phyloP scores from a whole-genome alignment of 352 stramenopile species.

The Thraustotheca clavata region DNA sequence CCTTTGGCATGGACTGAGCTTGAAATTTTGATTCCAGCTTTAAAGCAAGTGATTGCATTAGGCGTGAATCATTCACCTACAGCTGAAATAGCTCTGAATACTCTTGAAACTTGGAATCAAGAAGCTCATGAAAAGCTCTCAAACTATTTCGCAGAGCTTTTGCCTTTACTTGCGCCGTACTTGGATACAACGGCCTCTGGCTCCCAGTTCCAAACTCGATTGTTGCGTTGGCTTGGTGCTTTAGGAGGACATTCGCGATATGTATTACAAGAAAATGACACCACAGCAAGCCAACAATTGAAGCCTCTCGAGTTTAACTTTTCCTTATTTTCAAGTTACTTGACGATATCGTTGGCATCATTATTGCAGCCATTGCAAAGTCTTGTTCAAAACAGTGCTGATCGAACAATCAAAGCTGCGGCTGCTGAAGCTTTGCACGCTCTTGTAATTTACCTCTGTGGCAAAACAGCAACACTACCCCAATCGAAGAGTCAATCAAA shows the following conservation, averaged over 20 bases:
- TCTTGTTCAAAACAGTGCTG: constrained; percentile 40
- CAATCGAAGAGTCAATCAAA: constrained; percentile 33
- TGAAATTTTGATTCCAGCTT: constrained; percentile 26
- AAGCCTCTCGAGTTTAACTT: constrained; percentile 34
- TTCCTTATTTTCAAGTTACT: constrained; percentile 2
- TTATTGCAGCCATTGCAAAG: constrained; percentile 44
- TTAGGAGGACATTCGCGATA: constrained; percentile 37
- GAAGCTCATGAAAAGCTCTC: constrained; percentile 27
- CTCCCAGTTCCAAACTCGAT: constrained; percentile 41
- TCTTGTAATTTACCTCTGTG: constrained; percentile 57
- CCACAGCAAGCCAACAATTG: constrained; percentile 24
- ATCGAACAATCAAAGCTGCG: constrained; percentile 49
- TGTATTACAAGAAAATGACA: constrained; percentile 24
- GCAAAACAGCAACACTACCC: constrained; percentile 55
- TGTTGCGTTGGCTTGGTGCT: constrained; percentile 52
- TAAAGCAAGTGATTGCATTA: constrained; percentile 47
- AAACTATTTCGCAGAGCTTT: constrained; percentile 29
- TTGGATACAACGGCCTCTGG: constrained; percentile 35
- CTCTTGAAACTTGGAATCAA: constrained; percentile 50
- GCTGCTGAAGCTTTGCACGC: constrained; percentile 64
- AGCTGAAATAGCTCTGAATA: constrained; percentile 41
- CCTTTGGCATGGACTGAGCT: constrained; percentile 34
- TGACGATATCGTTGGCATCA: constrained; percentile 37
- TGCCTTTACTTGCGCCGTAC: constrained; percentile 43
- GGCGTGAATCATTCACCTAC: constrained; percentile 54